phyloP scores from a whole-genome alignment of 768 basidiomycete species.

The Leccinum subtestaceum region DNA sequence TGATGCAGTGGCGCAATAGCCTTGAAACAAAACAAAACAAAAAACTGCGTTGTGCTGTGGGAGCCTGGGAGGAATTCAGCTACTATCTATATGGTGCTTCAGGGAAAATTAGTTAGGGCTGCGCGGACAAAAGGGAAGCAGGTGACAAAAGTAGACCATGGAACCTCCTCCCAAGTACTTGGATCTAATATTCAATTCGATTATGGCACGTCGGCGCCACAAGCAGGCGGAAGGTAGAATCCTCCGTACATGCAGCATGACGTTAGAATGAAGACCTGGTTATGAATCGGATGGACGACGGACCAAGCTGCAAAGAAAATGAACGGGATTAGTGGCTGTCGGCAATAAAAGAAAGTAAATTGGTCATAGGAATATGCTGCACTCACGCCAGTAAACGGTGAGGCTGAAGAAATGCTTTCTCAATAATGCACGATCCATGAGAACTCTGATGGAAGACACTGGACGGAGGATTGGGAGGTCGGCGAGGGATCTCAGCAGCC shows the following conservation, averaged over 20 bases:
- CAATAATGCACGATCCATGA: neutral
- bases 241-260: conserved; percentile 9
- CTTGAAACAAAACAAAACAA: neutral
- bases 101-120: conserved; percentile 1
- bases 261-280: conserved; percentile 1
- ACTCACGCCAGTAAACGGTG: conserved; percentile 4
- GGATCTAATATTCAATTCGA: conserved; percentile 4
- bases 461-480: neutral
- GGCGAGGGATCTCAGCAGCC: conserved; percentile 1
- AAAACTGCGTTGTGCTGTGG: conserved; percentile 8
- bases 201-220: conserved; percentile 3
- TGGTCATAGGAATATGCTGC: conserved; percentile 7
- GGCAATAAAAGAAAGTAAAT: conserved; percentile 2
- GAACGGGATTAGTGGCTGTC: conserved; percentile 1
- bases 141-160: conserved; percentile 1
- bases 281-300: conserved; percentile 5
- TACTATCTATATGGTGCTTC: neutral
- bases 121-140: neutral
- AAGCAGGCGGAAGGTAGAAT: conserved; percentile 4
- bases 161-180: neutral
- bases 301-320: neutral
- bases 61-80: neutral
- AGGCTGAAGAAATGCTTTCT: neutral
- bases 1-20: neutral
- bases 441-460: neutral